These are phyloP conservation scores for Cladosporium austrohemisphaericum DNA, from an alignment of 2,329 filamentous ascomycete species.

Conservation along the genomic window DNA sequence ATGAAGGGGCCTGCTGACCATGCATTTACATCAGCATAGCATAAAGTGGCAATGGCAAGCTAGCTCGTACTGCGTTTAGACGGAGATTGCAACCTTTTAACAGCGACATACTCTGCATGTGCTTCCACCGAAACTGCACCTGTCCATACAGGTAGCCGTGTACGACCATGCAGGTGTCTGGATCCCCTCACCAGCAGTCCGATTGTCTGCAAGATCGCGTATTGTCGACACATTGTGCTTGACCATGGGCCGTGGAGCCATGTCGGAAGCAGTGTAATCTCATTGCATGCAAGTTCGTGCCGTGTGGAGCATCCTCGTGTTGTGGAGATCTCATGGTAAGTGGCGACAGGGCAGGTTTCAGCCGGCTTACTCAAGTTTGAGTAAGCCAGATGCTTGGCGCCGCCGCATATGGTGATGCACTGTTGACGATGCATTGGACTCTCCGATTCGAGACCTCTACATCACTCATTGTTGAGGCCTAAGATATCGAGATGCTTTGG, in stretches of 20 bases:
- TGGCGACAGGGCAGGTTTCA: no score
- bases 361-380: slow-evolving; percentile 7
- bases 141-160: neutral
- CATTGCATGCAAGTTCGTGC: neutral
- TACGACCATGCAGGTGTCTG: neutral
- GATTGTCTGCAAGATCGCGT: neutral
- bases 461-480: no score
- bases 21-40: neutral
- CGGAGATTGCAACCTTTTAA: neutral
- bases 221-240: neutral
- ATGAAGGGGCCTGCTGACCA: neutral
- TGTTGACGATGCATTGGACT: no score
- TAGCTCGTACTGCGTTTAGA: no score
- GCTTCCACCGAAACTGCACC: neutral
- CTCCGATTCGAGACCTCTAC: no score
- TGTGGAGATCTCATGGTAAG: neutral
- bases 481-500: no score
- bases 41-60: no score
- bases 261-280: neutral
- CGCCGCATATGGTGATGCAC: neutral
- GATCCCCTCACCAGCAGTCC: neutral
- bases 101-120: neutral
- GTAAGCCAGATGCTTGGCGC: slow-evolving; percentile 9
- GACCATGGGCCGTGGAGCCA: neutral
- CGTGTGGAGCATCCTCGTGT: no score